Evolutionary conservation across 169 alveolate species (phyloP).

Genomic region (Babesia ovata): DNA sequence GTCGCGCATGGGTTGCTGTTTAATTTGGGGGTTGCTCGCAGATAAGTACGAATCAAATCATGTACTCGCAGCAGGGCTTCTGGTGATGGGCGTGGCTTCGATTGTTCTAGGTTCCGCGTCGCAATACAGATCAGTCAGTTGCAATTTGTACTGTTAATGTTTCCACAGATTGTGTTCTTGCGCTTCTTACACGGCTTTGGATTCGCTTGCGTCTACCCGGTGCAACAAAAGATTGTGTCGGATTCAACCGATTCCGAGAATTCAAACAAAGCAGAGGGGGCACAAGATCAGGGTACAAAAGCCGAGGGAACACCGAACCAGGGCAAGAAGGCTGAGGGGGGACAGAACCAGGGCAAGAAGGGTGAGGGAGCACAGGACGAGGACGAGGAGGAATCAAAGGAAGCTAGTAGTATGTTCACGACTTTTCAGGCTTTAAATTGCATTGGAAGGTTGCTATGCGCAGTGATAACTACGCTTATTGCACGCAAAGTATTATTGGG

Average conservation of each 20-base stretch:
- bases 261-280: no score
- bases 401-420: conserved; percentile 15
- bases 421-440: conserved; percentile 36
- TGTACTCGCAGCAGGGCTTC: conserved; percentile 83
- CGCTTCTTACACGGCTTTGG: conserved; percentile 51
- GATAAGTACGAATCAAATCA: conserved; percentile 83
- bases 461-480: conserved; percentile 21
- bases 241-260: background rate
- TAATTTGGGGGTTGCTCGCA: conserved; percentile 89
- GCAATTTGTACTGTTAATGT: background rate
- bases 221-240: background rate
- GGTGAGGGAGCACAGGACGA: background rate
- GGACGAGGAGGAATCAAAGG: background rate
- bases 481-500: conserved; percentile 9
- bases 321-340: background rate
- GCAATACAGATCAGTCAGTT: conserved; percentile 31
- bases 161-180: conserved; percentile 26
- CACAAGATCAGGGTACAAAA: background rate
- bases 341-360: background rate
- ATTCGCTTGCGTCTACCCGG: conserved; percentile 44
- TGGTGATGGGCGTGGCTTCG: conserved; percentile 86
- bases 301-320: background rate
- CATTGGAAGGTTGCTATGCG: conserved; percentile 33
- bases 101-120: conserved; percentile 70
- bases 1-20: conserved; percentile 81